Conservation (phyloP, 1,284 basidiomycete genomes). For the Microstroma glucosiphilum region DNA sequence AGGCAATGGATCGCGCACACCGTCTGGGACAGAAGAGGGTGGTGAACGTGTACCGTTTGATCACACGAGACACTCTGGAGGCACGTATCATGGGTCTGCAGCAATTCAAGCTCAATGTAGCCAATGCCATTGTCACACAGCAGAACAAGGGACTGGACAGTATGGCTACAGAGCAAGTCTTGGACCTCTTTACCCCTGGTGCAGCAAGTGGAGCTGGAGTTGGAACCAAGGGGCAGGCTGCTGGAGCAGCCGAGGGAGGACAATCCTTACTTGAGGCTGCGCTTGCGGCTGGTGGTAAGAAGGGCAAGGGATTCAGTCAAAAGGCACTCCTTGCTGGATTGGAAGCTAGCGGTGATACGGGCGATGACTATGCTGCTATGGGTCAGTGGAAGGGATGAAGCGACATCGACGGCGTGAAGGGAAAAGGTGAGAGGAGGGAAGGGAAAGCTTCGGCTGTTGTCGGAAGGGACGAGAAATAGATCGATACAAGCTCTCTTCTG, state of each 20-base stretch:
- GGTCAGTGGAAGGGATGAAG: slow-evolving; percentile 24
- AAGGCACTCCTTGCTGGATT: slow-evolving; percentile 52
- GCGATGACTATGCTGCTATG: slow-evolving; percentile 48
- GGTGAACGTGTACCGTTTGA: slow-evolving; percentile 94
- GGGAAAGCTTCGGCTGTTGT: too few relatives aligned
- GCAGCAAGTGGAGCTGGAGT: background rate
- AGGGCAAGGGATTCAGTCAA: slow-evolving; percentile 41
- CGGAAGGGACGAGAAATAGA: too few relatives aligned
- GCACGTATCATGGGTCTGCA: slow-evolving; percentile 98
- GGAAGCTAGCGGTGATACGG: slow-evolving; percentile 45
- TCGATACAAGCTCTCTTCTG: too few relatives aligned
- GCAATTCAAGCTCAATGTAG: slow-evolving; percentile 97
- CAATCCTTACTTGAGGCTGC: background rate
- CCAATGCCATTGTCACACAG: slow-evolving; percentile 91
- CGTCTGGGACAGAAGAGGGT: slow-evolving; percentile 98
- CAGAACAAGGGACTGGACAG: slow-evolving; percentile 87
- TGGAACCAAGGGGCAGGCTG: background rate
- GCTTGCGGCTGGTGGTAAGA: slow-evolving; percentile 8
- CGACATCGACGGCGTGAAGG: background rate
- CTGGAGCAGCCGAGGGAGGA: background rate
- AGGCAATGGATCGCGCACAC: slow-evolving; percentile 99
- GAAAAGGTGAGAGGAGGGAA: background rate
- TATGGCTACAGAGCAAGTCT: slow-evolving; percentile 94
- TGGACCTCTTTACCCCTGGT: slow-evolving; percentile 71
- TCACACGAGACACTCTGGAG: slow-evolving; percentile 93